phyloP scores from a whole-genome alignment of 1,284 basidiomycete species.

The Phaffia rhodozyma region DNA sequence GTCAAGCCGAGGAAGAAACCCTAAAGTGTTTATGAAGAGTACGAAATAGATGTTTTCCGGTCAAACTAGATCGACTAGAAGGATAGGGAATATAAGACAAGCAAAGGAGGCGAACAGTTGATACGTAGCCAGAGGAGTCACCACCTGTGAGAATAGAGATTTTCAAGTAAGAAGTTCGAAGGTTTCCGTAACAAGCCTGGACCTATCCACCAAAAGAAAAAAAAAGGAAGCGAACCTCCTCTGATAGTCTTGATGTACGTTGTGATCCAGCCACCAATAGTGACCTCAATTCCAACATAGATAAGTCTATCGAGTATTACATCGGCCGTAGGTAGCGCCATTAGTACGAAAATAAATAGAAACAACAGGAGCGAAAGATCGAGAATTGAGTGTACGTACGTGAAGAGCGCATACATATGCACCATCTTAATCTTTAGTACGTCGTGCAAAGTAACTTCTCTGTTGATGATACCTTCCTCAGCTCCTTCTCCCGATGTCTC shows the following conservation, averaged over 20 bases:
- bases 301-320: neutral
- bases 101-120: neutral
- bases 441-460: constrained; percentile 30
- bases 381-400: constrained; percentile 42
- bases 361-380: too few relatives aligned
- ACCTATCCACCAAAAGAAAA: neutral
- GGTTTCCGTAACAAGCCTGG: neutral
- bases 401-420: constrained; percentile 49
- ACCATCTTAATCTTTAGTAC: constrained; percentile 46
- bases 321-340: too few relatives aligned
- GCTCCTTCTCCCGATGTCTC: neutral
- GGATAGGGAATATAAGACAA: neutral
- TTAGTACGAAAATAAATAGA: too few relatives aligned
- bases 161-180: neutral
- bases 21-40: neutral
- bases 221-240: neutral
- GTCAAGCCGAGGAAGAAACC: constrained; percentile 35
- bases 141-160: neutral
- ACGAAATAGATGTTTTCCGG: too few relatives aligned
- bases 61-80: too few relatives aligned
- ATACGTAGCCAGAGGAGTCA: constrained; percentile 5
- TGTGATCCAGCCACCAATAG: constrained; percentile 37
- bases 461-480: neutral
- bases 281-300: constrained; percentile 51
- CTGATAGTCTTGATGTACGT: constrained; percentile 3